Evolutionary conservation across 1,284 basidiomycete species (phyloP).

Genomic region (Moesziomyces antarcticus): DNA sequence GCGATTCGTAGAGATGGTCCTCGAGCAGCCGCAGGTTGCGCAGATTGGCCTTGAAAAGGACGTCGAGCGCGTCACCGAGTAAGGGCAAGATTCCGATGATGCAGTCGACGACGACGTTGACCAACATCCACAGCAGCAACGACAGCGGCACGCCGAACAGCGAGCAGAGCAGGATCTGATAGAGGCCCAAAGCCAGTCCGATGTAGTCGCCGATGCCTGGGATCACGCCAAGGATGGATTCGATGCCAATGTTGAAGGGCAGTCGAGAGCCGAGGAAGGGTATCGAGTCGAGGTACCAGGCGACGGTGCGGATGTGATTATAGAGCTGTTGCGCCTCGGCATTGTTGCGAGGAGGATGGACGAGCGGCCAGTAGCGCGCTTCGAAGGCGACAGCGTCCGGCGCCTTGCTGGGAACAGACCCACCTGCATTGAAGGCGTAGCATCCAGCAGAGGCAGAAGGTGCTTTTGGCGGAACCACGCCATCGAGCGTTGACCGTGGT

Average conservation of each 20-base stretch:
- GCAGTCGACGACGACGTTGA: conserved; percentile 61
- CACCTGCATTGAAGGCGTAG: too few species aligned
- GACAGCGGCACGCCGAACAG: conserved; percentile 59
- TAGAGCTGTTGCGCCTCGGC: conserved; percentile 65
- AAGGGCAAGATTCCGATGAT: conserved; percentile 64
- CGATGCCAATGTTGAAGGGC: conserved; percentile 56
- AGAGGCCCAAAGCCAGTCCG: conserved; percentile 59
- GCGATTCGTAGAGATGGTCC: conserved; percentile 50
- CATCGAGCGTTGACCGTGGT: too few species aligned
- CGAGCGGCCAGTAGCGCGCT: conserved; percentile 19
- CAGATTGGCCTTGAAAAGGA: conserved; percentile 65
- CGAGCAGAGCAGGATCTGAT: conserved; percentile 59
- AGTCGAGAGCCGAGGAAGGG: conserved; percentile 37
- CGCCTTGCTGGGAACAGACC: too few species aligned
- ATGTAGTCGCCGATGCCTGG: conserved; percentile 63
- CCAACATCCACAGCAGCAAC: conserved; percentile 57
- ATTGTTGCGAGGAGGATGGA: conserved; percentile 18
- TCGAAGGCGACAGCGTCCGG: conserved; percentile 4
- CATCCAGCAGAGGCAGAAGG: too few species aligned
- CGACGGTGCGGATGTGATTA: conserved; percentile 60
- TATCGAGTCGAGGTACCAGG: conserved; percentile 56
- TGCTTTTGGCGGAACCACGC: too few species aligned
- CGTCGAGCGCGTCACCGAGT: conserved; percentile 63
- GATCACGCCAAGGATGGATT: conserved; percentile 55
- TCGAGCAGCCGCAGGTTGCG: conserved; percentile 61